phyloP scores from a whole-genome alignment of 2,329 filamentous ascomycete genomes.

The Stachybotrys chlorohalonatus region DNA sequence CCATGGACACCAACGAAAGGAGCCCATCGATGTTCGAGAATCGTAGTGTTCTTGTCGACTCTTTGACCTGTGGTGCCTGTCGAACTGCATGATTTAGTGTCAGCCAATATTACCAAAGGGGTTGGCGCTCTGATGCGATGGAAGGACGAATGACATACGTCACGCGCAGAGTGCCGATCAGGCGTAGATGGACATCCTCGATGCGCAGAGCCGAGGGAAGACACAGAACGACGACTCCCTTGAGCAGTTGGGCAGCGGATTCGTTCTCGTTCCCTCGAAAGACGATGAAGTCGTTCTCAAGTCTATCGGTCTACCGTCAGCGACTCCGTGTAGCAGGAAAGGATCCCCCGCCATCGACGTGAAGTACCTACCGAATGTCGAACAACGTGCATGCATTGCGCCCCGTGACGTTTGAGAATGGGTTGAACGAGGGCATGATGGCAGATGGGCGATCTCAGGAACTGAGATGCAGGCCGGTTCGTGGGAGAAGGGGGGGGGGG shows the following conservation, averaged over 20 bases:
- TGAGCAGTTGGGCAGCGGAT: conserved; percentile 65
- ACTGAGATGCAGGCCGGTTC: not conserved
- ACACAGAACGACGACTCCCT: conserved; percentile 66
- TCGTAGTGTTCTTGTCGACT: conserved; percentile 47
- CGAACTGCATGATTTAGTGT: conserved; percentile 39
- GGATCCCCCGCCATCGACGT: not conserved
- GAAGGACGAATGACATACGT: conserved; percentile 41
- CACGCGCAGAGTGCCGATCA: conserved; percentile 58
- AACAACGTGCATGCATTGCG: conserved; percentile 45
- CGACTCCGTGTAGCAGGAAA: not conserved
- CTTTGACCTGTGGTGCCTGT: conserved; percentile 50
- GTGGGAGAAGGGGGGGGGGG: not conserved
- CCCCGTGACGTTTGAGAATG: conserved; percentile 42
- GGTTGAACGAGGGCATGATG: conserved; percentile 48
- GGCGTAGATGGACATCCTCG: conserved; percentile 62
- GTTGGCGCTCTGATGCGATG: not conserved
- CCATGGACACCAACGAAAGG: conserved; percentile 52
- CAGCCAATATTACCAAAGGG: conserved; percentile 16
- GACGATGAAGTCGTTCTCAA: conserved; percentile 72
- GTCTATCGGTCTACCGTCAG: conserved; percentile 32
- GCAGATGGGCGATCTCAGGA: conserved; percentile 4
- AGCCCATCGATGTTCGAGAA: conserved; percentile 62
- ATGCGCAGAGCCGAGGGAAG: conserved; percentile 59
- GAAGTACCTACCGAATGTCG: conserved; percentile 43
- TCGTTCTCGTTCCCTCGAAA: conserved; percentile 69